Base-by-base conservation (phyloP, 2,329 filamentous ascomycete genomes). In the Eutypella sp. region DNA sequence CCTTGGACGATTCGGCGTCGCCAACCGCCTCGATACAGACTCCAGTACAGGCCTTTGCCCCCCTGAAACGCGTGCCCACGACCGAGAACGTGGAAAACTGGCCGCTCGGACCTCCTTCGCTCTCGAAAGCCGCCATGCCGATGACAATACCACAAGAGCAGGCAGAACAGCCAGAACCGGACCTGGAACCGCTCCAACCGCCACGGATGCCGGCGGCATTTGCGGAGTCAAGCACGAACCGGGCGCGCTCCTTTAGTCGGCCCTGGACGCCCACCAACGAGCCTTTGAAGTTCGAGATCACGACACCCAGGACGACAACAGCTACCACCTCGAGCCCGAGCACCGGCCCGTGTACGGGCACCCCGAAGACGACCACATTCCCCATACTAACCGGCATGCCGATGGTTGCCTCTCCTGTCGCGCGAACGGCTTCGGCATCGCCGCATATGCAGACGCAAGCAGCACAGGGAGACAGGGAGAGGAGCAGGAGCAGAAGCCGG, bases 141-240 rank as follows among this genome's bases (percentile, higher is more conserved):
- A n/a, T 27, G 41, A 33, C 22, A 29, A 13, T 13, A 29, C 7
- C 25, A 29, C 25, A 13, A 29, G 25, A 13, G 7, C 7, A 7
- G 7, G 25, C 13, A 13, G 25, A 29, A 29, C 25, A 7, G 13
- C 47, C 34, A 24, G 55, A 46, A 20, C 51, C 39, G 40, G 52
- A 44, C 29, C 25, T 54, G 4, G 49, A 39, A 8, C 51, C 51
- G 3, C 47, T 33, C 29, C 11, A 33, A 33, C 29, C 47, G 27
- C 42, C 54, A 20, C 46, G 49, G 8, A 44, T 56, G 4, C 47
- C 53, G 8, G 42, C 45, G 10, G 37, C 40, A 5, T 53, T 53
- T 36, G 50, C 56, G 13, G 57, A 57, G 24, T 61, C 59, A 2
- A 54, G 57, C n/a, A 48, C 48, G 2, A 53, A 18, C 5, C 36